phyloP scores from a whole-genome alignment of 176 grass and related monocot genomes.

The Tillandsia fasciculata region DNA sequence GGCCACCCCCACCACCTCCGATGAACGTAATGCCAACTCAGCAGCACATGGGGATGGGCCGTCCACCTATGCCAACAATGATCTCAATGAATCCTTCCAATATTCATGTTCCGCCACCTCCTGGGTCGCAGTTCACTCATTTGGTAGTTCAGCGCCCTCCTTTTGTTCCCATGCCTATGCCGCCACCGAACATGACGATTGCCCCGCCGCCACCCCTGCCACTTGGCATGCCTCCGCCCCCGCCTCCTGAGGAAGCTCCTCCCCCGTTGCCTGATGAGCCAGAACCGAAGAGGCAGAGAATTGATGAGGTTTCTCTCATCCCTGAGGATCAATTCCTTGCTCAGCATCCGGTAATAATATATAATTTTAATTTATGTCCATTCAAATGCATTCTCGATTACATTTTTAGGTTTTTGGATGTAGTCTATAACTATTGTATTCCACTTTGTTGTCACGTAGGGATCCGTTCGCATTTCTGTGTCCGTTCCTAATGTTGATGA shows the following conservation, averaged over 20 bases:
- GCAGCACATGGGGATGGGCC: conserved; percentile 31
- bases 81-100: conserved; percentile 16
- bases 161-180: conserved; percentile 36
- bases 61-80: not conserved
- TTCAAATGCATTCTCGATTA: not conserved
- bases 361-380: conserved; percentile 1
- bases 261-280: conserved; percentile 91
- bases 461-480: conserved; percentile 57
- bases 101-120: conserved; percentile 52
- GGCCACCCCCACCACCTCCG: conserved; percentile 36
- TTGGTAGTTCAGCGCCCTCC: conserved; percentile 27
- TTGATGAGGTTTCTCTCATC: conserved; percentile 75
- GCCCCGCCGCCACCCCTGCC: conserved; percentile 41
- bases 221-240: conserved; percentile 53
- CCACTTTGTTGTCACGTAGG: conserved; percentile 31
- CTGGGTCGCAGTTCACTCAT: conserved; percentile 57
- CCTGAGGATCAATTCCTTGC: conserved; percentile 80
- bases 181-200: conserved; percentile 42
- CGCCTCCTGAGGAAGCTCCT: conserved; percentile 65
- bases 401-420: no score
- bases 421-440: conserved; percentile 19
- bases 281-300: conserved; percentile 78
- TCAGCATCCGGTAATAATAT: conserved; percentile 64
- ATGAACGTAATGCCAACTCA: conserved; percentile 40
- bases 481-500: conserved; percentile 88